Percentiles rank a stretch among this genome's conserved stretches.
These are phyloP conservation scores for Chrysoporthe deuterocubensis DNA, from an alignment of 2,329 filamentous ascomycete genomes.

Conservation along the genomic window DNA sequence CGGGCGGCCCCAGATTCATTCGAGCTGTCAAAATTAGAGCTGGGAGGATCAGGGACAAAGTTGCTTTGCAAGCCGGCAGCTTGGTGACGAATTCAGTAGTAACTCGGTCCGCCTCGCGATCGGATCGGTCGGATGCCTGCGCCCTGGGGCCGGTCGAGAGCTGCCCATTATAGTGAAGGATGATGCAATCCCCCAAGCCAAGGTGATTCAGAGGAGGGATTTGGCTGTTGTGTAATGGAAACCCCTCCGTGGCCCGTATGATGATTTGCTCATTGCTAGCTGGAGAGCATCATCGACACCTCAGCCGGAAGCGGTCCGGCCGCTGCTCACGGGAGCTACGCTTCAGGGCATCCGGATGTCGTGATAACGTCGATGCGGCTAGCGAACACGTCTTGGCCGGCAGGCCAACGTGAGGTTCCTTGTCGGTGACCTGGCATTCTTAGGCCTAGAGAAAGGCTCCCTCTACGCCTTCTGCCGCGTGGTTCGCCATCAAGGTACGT, in stretches of 20 bases:
- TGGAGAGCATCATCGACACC: conserved; percentile 20
- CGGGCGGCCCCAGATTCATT: conserved; percentile 8
- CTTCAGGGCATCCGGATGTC: not conserved
- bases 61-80: not conserved
- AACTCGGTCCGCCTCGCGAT: not conserved
- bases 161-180: conserved; percentile 23
- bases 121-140: conserved; percentile 9
- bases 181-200: conserved; percentile 24
- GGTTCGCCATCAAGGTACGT: conserved; percentile 13
- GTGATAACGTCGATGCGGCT: conserved; percentile 2
- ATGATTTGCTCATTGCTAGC: conserved; percentile 23
- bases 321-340: conserved; percentile 1
- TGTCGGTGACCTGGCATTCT: not conserved
- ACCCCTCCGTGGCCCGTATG: conserved; percentile 13
- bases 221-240: conserved; percentile 24
- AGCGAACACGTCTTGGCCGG: not conserved
- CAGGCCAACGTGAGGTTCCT: not conserved
- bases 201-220: not conserved
- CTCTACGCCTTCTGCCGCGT: not conserved
- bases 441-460: not conserved
- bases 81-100: conserved; percentile 7
- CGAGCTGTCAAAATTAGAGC: conserved; percentile 9
- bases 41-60: conserved; percentile 20
- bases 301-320: not conserved
- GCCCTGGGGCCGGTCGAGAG: conserved; percentile 8